Percentiles rank a stretch among this genome's conserved stretches.
Conservation (phyloP, 2,329 filamentous ascomycete genomes). For the Pezicula rhizophila region DNA sequence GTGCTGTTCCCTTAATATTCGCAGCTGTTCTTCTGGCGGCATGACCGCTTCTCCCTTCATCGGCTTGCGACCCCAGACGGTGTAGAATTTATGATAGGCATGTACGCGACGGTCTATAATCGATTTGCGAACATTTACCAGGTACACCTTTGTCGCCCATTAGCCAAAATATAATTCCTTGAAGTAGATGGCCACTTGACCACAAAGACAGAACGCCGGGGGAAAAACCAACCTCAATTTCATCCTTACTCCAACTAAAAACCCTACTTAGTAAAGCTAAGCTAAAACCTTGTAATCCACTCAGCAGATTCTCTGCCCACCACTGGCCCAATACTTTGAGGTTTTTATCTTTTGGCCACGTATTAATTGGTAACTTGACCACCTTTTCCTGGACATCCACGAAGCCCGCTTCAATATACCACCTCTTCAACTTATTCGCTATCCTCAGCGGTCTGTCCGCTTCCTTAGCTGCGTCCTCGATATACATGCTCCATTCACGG, state of each 20-base stretch:
- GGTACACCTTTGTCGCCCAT: constrained; percentile 1
- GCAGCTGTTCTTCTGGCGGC: neutral
- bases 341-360: constrained; percentile 38
- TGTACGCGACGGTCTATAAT: constrained; percentile 8
- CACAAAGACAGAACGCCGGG: neutral
- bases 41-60: neutral
- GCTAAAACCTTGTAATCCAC: constrained; percentile 8
- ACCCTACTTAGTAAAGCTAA: constrained; percentile 9
- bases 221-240: constrained; percentile 8
- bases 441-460: constrained; percentile 34
- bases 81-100: constrained; percentile 8
- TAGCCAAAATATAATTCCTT: neutral
- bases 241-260: constrained; percentile 10
- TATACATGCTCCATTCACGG: constrained; percentile 2
- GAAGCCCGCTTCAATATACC: constrained; percentile 19
- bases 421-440: constrained; percentile 8
- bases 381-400: constrained; percentile 21
- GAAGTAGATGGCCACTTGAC: neutral
- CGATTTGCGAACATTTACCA: constrained; percentile 4
- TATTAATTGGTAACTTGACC: constrained; percentile 43
- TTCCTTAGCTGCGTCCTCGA: constrained; percentile 4
- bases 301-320: constrained; percentile 8
- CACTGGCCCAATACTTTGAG: neutral
- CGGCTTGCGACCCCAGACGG: constrained; percentile 10
- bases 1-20: neutral